Evolutionary conservation across 495 filamentous ascomycete genomes (phyloP), one percentile per base, ranked within the genome.

Genomic region (Ascodesmis nigricans): DNA sequence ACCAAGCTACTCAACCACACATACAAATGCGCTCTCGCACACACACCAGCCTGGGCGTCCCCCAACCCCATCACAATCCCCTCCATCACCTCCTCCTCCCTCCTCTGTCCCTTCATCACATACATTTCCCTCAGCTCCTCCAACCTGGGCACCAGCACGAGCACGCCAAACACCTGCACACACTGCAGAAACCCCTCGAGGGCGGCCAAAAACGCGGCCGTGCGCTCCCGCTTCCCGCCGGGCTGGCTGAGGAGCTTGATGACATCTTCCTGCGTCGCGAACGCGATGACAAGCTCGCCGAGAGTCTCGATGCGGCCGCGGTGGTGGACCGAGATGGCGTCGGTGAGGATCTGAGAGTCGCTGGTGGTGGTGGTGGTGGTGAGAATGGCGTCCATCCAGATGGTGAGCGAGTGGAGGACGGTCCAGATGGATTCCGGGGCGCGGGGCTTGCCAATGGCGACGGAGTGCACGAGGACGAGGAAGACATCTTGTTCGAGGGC

Each of bases 1-100:
- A 91, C 77, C 58, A 78, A 63, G 29, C 82, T 70, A 52, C 80
- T 82, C 20, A 97, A 59, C 52, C 84, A 93, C n/a, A 93, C 63
- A 53, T 83, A 95, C 42, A 95, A 59, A 29, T 79, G 80, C 32
- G 81, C 83, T 58, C 83, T 66, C n/a, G 81, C 75, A 51, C 80
- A 76, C 7, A 75, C 56, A 4, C 63, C 57, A 1, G 87, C 52
- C 49, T 47, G 64, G 9, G 40, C 46, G n/a, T 40, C 46, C 3
- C 45, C 38, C 11, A 45, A 28, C 11, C 45, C 47, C 26, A 50
- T 33, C 44, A 66, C 46, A 29, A 67, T 56, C 25, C 60, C 59
- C 30, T 65, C 61, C 21, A 67, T 62, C 6, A 58, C 60, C 17
- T 57, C 53, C 17, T 56, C 53, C 1, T 46, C 51, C 14, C 62